Percentiles rank a stretch among this genome's conserved stretches.
Evolutionary conservation across 2,329 filamentous ascomycete species (phyloP).

Genomic region (Furcasterigmium furcatum): DNA sequence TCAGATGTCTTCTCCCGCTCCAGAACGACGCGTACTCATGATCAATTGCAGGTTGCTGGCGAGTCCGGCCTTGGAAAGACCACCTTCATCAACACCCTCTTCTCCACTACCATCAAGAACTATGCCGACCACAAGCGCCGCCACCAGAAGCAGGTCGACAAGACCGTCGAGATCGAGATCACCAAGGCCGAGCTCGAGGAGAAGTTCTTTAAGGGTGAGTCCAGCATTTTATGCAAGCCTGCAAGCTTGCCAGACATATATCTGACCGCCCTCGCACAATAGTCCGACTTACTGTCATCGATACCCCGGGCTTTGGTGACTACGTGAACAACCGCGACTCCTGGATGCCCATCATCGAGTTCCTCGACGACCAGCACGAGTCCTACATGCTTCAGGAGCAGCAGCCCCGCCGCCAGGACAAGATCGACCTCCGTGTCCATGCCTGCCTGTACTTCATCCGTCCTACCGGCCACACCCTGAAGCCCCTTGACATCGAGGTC

Average conservation of each 20-base stretch:
- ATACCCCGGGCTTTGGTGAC: slow-evolving; percentile 98
- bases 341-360: slow-evolving; percentile 99
- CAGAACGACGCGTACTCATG: neutral
- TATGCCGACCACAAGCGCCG: slow-evolving; percentile 99
- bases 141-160: slow-evolving; percentile 99
- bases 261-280: slow-evolving; percentile 16
- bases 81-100: slow-evolving; percentile 99
- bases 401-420: slow-evolving; percentile 95
- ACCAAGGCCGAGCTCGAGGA: slow-evolving; percentile 99
- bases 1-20: neutral
- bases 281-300: slow-evolving; percentile 98
- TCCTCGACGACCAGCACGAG: slow-evolving; percentile 99
- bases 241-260: neutral
- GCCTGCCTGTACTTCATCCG: slow-evolving; percentile 99
- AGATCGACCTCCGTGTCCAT: slow-evolving; percentile 98
- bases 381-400: slow-evolving; percentile 99
- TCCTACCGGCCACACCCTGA: slow-evolving; percentile 95
- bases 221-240: slow-evolving; percentile 1
- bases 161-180: slow-evolving; percentile 99
- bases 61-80: slow-evolving; percentile 99
- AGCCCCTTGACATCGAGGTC: slow-evolving; percentile 98
- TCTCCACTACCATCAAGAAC: slow-evolving; percentile 99
- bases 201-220: slow-evolving; percentile 99
- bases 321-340: slow-evolving; percentile 99
- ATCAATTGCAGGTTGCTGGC: slow-evolving; percentile 73